Conservation (phyloP, 768 basidiomycete genomes). For the Lactarius hengduanensis region DNA sequence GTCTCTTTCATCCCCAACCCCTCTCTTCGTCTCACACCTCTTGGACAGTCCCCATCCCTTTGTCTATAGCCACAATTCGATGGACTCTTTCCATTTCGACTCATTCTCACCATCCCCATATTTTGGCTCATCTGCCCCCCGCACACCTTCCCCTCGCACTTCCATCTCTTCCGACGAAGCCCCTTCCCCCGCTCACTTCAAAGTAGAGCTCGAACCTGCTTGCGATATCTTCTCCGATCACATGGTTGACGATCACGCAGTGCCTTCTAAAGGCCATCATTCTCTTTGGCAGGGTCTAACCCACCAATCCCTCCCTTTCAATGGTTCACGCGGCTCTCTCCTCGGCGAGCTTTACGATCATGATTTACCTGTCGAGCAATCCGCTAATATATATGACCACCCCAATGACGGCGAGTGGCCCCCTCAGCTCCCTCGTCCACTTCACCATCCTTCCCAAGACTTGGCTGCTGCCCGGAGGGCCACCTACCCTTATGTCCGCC, state of each 20-base stretch:
- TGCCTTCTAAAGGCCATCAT: constrained; percentile 43
- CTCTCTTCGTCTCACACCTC: constrained; percentile 11
- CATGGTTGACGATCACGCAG: constrained; percentile 43
- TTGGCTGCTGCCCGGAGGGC: constrained; percentile 56
- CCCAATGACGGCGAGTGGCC: constrained; percentile 29
- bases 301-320: constrained; percentile 36
- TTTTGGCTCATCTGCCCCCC: constrained; percentile 67
- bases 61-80: constrained; percentile 31
- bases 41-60: constrained; percentile 18
- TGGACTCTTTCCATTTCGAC: constrained; percentile 54
- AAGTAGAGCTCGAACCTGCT: constrained; percentile 47
- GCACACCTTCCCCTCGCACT: constrained; percentile 66
- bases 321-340: constrained; percentile 50
- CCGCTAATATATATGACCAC: constrained; percentile 31
- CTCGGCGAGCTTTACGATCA: constrained; percentile 72
- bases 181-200: constrained; percentile 40
- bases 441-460: constrained; percentile 41
- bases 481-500: constrained; percentile 74
- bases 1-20: constrained; percentile 13
- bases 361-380: constrained; percentile 43
- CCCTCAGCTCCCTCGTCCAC: constrained; percentile 30
- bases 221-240: constrained; percentile 52
- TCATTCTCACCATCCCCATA: constrained; percentile 53
- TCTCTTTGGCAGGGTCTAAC: constrained; percentile 39
- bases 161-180: constrained; percentile 33